A percentile compares a stretch with the other conserved stretches of the same genome.
These are phyloP conservation scores for Thermomucor indicae-seudaticae DNA, from an alignment of 371 early-diverging fungal genomes.

Conservation along the genomic window DNA sequence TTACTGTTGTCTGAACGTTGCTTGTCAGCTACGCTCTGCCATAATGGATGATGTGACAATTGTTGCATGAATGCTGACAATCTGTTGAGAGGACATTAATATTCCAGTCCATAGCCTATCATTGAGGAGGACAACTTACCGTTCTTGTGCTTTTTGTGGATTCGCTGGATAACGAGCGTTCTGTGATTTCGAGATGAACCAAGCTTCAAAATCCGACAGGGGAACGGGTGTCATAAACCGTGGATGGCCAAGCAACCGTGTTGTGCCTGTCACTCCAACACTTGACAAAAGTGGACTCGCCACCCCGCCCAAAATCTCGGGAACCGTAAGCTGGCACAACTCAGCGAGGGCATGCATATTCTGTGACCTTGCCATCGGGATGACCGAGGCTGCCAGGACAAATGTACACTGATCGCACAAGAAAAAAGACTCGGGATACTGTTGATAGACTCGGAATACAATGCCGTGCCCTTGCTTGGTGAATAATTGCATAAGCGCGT, in stretches of 20 bases:
- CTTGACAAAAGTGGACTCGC: slow-evolving; percentile 25
- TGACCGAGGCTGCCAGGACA: slow-evolving; percentile 12
- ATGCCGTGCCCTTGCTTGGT: neutral
- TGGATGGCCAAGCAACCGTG: neutral
- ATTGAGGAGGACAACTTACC: neutral
- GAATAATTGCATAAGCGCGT: slow-evolving; percentile 1
- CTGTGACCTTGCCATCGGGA: slow-evolving; percentile 22
- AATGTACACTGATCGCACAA: slow-evolving; percentile 9
- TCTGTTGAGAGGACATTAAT: neutral
- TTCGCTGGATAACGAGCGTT: too few relatives aligned
- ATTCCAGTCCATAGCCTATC: neutral
- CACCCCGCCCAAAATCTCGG: slow-evolving; percentile 23
- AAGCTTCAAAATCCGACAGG: neutral
- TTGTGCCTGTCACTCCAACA: slow-evolving; percentile 2
- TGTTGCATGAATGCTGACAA: slow-evolving; percentile 10
- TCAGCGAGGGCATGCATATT: slow-evolving; percentile 28
- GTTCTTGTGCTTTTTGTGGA: neutral
- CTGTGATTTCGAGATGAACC: neutral
- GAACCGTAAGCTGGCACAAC: slow-evolving; percentile 22
- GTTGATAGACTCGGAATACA: slow-evolving; percentile 3
- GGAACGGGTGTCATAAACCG: slow-evolving; percentile 1
- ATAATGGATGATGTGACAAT: slow-evolving; percentile 14
- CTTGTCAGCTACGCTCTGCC: slow-evolving; percentile 5
- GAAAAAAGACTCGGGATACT: slow-evolving; percentile 11
- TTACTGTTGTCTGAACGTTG: neutral